Conservation (phyloP, 2,329 filamentous ascomycete genomes). For the Coniochaeta sp. region DNA sequence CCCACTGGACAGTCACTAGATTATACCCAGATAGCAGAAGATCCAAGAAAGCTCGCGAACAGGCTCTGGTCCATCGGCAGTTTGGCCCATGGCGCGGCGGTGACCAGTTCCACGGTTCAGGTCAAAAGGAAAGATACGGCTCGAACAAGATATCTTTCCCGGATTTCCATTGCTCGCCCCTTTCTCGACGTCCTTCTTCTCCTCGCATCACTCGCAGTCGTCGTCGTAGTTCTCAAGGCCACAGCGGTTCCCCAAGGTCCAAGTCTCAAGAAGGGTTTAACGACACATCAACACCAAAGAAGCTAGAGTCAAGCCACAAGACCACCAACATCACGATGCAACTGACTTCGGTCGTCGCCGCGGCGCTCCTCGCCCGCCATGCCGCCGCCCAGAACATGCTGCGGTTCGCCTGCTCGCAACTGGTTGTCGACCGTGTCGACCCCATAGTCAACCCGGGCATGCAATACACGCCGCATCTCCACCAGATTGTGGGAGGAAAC, state of each 20-base stretch:
- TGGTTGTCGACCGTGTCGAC: conserved; percentile 38
- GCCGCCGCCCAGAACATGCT: conserved; percentile 31
- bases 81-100: neutral
- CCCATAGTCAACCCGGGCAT: conserved; percentile 37
- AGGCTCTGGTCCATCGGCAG: conserved; percentile 3
- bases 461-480: conserved; percentile 36
- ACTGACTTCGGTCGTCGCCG: conserved; percentile 16
- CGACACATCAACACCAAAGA: neutral
- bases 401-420: conserved; percentile 39
- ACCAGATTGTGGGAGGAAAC: conserved; percentile 39
- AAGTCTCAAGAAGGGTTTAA: neutral
- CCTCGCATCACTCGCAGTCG: neutral
- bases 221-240: neutral
- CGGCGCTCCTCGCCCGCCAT: conserved; percentile 19
- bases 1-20: neutral
- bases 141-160: neutral
- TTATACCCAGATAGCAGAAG: conserved; percentile 3
- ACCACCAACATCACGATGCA: conserved; percentile 15
- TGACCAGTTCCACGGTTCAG: neutral
- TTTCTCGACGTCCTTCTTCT: neutral
- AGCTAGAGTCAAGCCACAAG: neutral
- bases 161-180: neutral
- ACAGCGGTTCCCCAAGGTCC: conserved; percentile 1
- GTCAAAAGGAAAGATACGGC: neutral
- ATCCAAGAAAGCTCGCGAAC: conserved; percentile 1